These are phyloP conservation scores for Apophysomyces trapeziformis DNA, from an alignment of 371 early-diverging fungal genomes.

Conservation along the genomic window DNA sequence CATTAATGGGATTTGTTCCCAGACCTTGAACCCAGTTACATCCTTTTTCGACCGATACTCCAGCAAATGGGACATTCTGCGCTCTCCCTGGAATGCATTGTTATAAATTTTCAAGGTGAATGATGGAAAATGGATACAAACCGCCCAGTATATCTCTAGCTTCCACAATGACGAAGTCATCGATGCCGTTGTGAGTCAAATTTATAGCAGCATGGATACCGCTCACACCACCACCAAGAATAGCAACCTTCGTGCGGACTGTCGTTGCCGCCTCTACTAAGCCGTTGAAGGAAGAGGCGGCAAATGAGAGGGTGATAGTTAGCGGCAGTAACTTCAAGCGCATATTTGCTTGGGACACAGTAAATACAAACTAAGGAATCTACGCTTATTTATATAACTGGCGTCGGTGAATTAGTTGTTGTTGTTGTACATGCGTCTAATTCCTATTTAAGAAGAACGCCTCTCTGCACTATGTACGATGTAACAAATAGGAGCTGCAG, in stretches of 20 bases:
- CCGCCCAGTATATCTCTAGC: constrained; percentile 48
- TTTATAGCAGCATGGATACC: constrained; percentile 51
- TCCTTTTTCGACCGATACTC: constrained; percentile 42
- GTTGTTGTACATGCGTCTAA: too few species aligned
- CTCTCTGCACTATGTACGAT: too few species aligned
- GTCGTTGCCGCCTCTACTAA: constrained; percentile 16
- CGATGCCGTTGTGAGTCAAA: constrained; percentile 37
- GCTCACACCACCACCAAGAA: constrained; percentile 53
- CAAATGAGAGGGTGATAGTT: background rate
- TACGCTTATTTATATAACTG: background rate
- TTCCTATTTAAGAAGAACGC: too few species aligned
- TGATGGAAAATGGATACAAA: background rate
- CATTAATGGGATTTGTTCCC: constrained; percentile 48
- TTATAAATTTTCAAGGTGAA: background rate
- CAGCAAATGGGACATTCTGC: constrained; percentile 44
- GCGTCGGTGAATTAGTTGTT: too few species aligned
- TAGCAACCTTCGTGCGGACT: constrained; percentile 45
- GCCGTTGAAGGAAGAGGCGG: constrained; percentile 6
- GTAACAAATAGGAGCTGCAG: too few species aligned
- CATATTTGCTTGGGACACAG: background rate
- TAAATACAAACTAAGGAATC: background rate
- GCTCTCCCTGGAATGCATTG: constrained; percentile 32
- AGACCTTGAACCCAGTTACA: constrained; percentile 61
- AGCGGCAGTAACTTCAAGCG: background rate
- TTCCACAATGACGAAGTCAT: constrained; percentile 51